Base-by-base conservation (phyloP, 441 rosid genomes). In the Bruguiera hainesii region DNA sequence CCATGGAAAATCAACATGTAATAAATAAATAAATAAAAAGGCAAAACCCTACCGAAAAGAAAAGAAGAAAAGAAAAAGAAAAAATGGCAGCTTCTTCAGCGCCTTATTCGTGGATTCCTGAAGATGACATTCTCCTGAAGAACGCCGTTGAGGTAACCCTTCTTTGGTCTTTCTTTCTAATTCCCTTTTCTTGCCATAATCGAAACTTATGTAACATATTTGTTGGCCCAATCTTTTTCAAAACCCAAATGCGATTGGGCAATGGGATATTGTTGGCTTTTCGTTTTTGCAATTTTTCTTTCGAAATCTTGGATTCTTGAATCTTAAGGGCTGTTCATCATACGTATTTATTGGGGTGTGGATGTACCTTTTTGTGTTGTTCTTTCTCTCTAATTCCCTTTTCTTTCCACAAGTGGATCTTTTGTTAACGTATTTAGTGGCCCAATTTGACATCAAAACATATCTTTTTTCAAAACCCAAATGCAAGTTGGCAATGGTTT, bases 101-200 rank as follows among this genome's bases (percentile, higher is more conserved):
- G 50, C 39, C 73, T 7, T 25, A 9, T 30, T 59, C 50, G 7
- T 89, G 93, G 90, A 65, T 81, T 31, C 89, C 97, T 23, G 93
- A 90, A 72, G 97, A 93, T 71, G 98, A 90, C 72, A 79, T 90
- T 25, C 72, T 86, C 69, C 71, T 93, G 26, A 90, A 89, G 83
- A 89, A 87, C 75, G 88, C 98, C 29, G 79, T 93, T 28, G 98
- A 90, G 98, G 98, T 93, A 68, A 31, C 19, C 49, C 4, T 55
- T 63, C 29, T 25, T 51, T 59, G 42, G 15, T 13, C 7, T 37
- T 55, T 56, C 64, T 6, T 30, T 60, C 56, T 61, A 26, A 11
- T 9, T 66, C 21, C 29, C 15, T 56, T 2, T 42, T 11, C 18
- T 42, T 13, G 15, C 48, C 18, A 16, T n/a, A 52, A 33, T 65